Conservation (phyloP, 1,284 basidiomycete genomes). For the Austroboletus novae-zelandiae region DNA sequence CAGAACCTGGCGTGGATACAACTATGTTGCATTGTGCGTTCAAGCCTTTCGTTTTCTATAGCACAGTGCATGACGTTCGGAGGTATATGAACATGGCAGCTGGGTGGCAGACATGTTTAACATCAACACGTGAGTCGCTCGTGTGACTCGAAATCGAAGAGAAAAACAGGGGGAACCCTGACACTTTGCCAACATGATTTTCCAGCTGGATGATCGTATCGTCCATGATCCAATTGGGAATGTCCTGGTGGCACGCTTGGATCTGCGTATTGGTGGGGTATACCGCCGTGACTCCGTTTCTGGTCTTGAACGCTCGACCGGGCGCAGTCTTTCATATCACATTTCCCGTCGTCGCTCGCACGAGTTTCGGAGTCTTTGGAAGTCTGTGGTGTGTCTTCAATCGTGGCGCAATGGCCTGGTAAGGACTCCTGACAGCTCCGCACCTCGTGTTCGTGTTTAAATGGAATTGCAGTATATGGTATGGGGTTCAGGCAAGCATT, state of each 20-base stretch:
- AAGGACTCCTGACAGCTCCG: conserved; percentile 29
- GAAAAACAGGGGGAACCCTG: background rate
- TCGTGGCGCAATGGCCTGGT: conserved; percentile 76
- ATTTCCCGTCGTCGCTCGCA: conserved; percentile 77
- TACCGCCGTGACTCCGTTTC: conserved; percentile 66
- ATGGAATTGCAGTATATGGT: conserved; percentile 57
- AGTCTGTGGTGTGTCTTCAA: conserved; percentile 83
- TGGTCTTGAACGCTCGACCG: conserved; percentile 78
- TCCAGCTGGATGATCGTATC: conserved; percentile 72
- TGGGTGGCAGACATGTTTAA: conserved; percentile 84
- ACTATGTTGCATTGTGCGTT: conserved; percentile 64
- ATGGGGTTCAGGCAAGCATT: conserved; percentile 79
- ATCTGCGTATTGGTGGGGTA: conserved; percentile 79
- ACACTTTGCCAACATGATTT: background rate
- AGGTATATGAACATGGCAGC: conserved; percentile 35
- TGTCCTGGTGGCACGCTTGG: conserved; percentile 85
- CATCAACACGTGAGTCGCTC: conserved; percentile 64
- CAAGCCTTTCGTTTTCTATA: background rate
- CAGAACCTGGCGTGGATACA: conserved; percentile 58
- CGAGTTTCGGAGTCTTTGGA: conserved; percentile 81
- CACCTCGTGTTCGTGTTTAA: conserved; percentile 20
- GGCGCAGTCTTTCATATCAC: conserved; percentile 79
- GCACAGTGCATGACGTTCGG: background rate
- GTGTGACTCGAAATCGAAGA: conserved; percentile 2
- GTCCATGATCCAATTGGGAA: conserved; percentile 71